Evolutionary conservation across 1,284 basidiomycete genomes (phyloP).

Genomic region (Rhodotorula glutinis): DNA sequence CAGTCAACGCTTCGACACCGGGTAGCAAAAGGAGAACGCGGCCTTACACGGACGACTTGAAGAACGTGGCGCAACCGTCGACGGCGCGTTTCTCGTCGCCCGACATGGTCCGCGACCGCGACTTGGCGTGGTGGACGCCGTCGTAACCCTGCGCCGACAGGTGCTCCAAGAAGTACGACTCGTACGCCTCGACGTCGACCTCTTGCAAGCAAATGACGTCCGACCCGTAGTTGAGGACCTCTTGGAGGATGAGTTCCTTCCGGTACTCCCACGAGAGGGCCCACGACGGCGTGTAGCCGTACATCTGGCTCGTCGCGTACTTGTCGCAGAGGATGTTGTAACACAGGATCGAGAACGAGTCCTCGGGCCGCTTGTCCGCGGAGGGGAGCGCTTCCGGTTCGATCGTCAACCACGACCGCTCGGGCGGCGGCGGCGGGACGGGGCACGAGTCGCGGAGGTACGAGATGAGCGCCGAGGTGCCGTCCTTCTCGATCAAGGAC

Average conservation of each 20-base stretch:
- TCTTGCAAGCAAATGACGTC: slow-evolving; percentile 92
- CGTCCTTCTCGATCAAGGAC: slow-evolving; percentile 84
- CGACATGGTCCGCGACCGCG: slow-evolving; percentile 88
- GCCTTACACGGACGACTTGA: slow-evolving; percentile 77
- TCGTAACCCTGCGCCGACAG: slow-evolving; percentile 79
- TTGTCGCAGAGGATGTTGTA: slow-evolving; percentile 96
- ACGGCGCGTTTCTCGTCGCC: slow-evolving; percentile 80
- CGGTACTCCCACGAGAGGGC: slow-evolving; percentile 93
- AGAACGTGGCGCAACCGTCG: slow-evolving; percentile 97
- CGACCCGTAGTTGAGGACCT: slow-evolving; percentile 75
- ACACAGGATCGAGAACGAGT: slow-evolving; percentile 74
- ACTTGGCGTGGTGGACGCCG: slow-evolving; percentile 90
- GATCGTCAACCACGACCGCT: slow-evolving; percentile 76
- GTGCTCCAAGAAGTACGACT: slow-evolving; percentile 83
- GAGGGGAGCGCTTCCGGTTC: slow-evolving; percentile 36
- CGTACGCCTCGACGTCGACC: slow-evolving; percentile 88
- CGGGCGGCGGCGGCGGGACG: slow-evolving; percentile 74
- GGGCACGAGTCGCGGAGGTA: slow-evolving; percentile 86
- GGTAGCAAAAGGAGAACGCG: background rate
- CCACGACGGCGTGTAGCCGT: slow-evolving; percentile 97
- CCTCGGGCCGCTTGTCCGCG: slow-evolving; percentile 46
- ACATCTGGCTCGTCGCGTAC: slow-evolving; percentile 83
- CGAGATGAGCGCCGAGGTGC: slow-evolving; percentile 80
- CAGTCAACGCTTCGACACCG: background rate
- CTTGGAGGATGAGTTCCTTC: slow-evolving; percentile 82